Evolutionary conservation across 2,329 filamentous ascomycete genomes (phyloP).

Genomic region (Scleromitrula shiraiana): DNA sequence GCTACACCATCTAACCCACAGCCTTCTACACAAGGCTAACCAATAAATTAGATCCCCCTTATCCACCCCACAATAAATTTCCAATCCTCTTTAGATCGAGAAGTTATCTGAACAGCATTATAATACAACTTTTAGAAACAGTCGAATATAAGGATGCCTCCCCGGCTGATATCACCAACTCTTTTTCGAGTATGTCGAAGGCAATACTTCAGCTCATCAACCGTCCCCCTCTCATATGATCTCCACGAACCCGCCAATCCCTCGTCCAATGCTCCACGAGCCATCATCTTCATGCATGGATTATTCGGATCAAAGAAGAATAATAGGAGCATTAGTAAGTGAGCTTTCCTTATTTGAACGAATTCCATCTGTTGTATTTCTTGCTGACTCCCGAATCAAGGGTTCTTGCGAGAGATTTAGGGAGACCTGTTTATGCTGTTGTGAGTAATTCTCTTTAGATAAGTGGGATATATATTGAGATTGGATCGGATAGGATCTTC

Average conservation of each 20-base stretch:
- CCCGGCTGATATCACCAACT: conserved; percentile 10
- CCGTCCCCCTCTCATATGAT: conserved; percentile 49
- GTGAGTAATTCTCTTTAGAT: conserved; percentile 39
- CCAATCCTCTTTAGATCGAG: background rate
- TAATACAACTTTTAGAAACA: background rate
- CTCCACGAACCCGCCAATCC: conserved; percentile 52
- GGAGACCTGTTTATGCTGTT: conserved; percentile 72
- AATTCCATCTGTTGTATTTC: conserved; percentile 11
- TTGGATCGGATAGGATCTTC: conserved; percentile 58
- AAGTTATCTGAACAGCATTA: background rate
- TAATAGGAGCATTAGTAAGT: conserved; percentile 93
- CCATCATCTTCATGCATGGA: conserved; percentile 85
- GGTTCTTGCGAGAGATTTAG: conserved; percentile 71
- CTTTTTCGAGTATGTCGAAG: conserved; percentile 6
- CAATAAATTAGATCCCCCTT: background rate
- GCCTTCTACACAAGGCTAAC: conserved; percentile 2
- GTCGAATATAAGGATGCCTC: conserved; percentile 9
- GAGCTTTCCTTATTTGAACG: conserved; percentile 23
- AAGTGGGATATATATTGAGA: background rate
- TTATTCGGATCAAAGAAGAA: conserved; percentile 95
- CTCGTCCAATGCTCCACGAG: conserved; percentile 38
- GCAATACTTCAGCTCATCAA: conserved; percentile 12
- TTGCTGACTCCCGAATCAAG: conserved; percentile 37
- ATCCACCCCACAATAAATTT: conserved; percentile 1
- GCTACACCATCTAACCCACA: background rate